Percentiles rank a stretch among this genome's conserved stretches.
Conservation (phyloP, 352 stramenopile genomes). For the Pythium pectinolyticum region DNA sequence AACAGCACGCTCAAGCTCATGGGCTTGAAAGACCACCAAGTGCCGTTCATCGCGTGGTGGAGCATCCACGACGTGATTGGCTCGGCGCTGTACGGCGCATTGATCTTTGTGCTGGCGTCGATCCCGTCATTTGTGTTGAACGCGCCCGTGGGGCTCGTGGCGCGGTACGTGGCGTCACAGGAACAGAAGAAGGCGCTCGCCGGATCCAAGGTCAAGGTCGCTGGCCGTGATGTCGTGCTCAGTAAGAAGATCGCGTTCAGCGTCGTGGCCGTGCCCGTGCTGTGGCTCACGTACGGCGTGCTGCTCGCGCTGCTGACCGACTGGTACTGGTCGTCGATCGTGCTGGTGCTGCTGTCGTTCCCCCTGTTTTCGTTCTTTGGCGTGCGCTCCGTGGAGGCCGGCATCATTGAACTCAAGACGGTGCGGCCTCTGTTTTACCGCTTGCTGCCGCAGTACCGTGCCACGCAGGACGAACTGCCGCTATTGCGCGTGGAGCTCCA, state of each 20-base stretch:
- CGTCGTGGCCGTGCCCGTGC: constrained; percentile 85
- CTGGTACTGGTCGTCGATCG: constrained; percentile 86
- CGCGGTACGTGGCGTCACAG: constrained; percentile 68
- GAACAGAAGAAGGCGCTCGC: constrained; percentile 84
- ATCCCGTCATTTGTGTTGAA: constrained; percentile 92
- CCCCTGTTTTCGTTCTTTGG: constrained; percentile 89
- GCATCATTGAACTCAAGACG: constrained; percentile 88
- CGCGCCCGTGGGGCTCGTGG: constrained; percentile 85
- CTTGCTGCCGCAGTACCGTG: constrained; percentile 74
- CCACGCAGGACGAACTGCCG: constrained; percentile 77
- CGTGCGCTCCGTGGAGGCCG: constrained; percentile 81
- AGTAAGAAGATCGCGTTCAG: constrained; percentile 94
- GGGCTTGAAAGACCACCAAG: constrained; percentile 90
- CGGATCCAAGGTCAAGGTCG: constrained; percentile 91
- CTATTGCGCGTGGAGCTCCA: constrained; percentile 63
- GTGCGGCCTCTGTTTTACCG: constrained; percentile 82
- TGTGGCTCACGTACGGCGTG: constrained; percentile 88
- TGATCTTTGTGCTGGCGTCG: constrained; percentile 88
- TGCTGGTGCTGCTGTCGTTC: constrained; percentile 77
- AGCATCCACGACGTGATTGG: constrained; percentile 88
- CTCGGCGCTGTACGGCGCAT: constrained; percentile 78
- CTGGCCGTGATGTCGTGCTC: constrained; percentile 86
- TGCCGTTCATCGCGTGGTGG: constrained; percentile 87
- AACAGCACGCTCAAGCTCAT: constrained; percentile 83
- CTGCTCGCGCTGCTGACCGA: constrained; percentile 79